phyloP scores from a whole-genome alignment of 371 early-diverging fungal species.

The Lichtheimia ornata region DNA sequence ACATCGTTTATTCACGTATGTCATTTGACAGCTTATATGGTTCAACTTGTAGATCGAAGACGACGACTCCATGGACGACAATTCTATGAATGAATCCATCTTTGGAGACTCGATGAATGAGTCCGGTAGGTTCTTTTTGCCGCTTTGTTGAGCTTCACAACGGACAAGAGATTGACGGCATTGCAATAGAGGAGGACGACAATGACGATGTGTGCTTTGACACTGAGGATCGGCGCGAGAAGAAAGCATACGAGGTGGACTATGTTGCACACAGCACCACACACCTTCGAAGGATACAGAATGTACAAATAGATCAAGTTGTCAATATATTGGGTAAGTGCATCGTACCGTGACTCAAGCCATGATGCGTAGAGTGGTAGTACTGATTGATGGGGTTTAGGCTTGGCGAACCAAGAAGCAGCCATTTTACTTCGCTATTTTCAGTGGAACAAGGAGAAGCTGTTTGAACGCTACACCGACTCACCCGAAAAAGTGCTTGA shows the following conservation, averaged over 20 bases:
- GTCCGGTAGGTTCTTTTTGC: not conserved
- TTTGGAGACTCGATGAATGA: slow-evolving; percentile 12
- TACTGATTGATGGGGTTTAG: slow-evolving; percentile 31
- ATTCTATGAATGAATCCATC: slow-evolving; percentile 9
- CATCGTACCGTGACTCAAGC: no score
- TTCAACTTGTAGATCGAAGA: no score
- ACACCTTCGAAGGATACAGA: slow-evolving; percentile 17
- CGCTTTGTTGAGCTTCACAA: not conserved
- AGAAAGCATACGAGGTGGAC: slow-evolving; percentile 24
- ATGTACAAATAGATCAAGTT: slow-evolving; percentile 21
- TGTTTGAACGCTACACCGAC: slow-evolving; percentile 84
- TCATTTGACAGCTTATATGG: no score
- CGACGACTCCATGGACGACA: no score
- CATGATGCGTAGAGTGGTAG: not conserved
- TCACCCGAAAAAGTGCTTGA: slow-evolving; percentile 60
- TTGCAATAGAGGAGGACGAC: slow-evolving; percentile 16
- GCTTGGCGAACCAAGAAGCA: slow-evolving; percentile 56
- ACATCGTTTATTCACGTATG: no score
- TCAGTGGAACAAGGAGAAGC: slow-evolving; percentile 86
- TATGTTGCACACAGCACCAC: slow-evolving; percentile 15
- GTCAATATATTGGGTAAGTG: slow-evolving; percentile 22
- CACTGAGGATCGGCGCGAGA: slow-evolving; percentile 10
- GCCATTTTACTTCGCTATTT: slow-evolving; percentile 71
- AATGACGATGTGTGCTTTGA: slow-evolving; percentile 21
- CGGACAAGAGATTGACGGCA: not conserved